phyloP scores from a whole-genome alignment of 2,329 filamentous ascomycete genomes.

The Ophiostoma sp. region DNA sequence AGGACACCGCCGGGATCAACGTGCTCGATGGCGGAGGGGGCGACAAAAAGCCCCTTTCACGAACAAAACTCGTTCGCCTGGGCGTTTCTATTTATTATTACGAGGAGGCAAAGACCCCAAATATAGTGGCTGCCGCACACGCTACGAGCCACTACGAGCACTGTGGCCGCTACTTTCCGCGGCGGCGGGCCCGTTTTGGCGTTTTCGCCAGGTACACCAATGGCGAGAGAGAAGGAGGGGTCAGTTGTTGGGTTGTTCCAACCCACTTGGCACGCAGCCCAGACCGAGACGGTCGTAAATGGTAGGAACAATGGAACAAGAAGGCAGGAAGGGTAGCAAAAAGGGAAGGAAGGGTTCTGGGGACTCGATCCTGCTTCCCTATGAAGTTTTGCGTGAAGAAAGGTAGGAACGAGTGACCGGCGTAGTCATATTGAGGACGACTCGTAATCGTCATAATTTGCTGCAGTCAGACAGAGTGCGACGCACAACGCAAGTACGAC shows the following conservation, averaged over 20 bases:
- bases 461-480: background rate
- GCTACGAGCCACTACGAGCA: background rate
- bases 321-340: background rate
- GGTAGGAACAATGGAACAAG: background rate
- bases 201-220: slow-evolving; percentile 18
- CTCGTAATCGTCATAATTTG: background rate
- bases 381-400: background rate
- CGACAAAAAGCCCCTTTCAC: slow-evolving; percentile 14
- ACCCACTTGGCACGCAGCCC: slow-evolving; percentile 4
- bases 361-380: background rate
- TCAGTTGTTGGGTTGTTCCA: background rate
- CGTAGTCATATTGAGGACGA: background rate
- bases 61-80: background rate
- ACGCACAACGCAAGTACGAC: background rate
- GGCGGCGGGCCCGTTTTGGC: background rate
- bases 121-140: slow-evolving; percentile 7
- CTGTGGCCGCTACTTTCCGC: slow-evolving; percentile 10
- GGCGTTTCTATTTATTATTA: slow-evolving; percentile 8
- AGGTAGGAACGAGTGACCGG: background rate
- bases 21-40: background rate
- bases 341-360: background rate
- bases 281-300: background rate
- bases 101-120: background rate
- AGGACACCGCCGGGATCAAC: background rate
- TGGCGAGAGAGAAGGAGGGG: background rate